These are phyloP conservation scores for Epichloe bromicola DNA, from an alignment of 2,329 filamentous ascomycete genomes.

Conservation along the genomic window DNA sequence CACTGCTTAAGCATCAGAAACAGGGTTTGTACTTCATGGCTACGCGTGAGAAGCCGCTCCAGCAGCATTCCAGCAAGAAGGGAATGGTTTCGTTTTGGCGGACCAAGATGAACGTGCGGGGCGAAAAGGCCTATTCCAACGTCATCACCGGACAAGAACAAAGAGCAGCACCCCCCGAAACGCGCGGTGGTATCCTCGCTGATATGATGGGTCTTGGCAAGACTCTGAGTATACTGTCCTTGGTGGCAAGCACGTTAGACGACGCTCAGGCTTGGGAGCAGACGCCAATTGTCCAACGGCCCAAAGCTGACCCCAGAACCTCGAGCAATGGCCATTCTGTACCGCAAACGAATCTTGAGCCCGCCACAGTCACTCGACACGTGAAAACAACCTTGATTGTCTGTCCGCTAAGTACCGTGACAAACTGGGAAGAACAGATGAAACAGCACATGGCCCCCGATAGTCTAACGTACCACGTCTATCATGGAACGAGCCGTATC, in stretches of 20 bases:
- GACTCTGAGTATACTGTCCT: constrained; percentile 71
- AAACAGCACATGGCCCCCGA: constrained; percentile 60
- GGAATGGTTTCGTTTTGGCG: constrained; percentile 69
- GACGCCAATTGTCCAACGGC: constrained; percentile 36
- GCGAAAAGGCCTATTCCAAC: constrained; percentile 58
- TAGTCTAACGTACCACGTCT: constrained; percentile 62
- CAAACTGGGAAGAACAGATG: constrained; percentile 92
- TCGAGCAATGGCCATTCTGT: constrained; percentile 13
- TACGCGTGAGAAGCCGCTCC: constrained; percentile 55
- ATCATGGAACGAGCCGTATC: constrained; percentile 69
- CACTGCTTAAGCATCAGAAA: constrained; percentile 73
- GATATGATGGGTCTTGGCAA: constrained; percentile 89
- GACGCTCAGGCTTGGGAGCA: constrained; percentile 50
- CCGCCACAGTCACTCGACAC: constrained; percentile 49
- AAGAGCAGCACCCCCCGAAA: constrained; percentile 48
- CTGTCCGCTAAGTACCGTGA: constrained; percentile 78
- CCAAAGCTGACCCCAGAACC: constrained; percentile 26
- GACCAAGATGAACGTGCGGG: constrained; percentile 32
- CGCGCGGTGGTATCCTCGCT: constrained; percentile 61
- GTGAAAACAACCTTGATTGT: constrained; percentile 72
- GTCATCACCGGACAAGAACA: constrained; percentile 67
- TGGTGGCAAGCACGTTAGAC: constrained; percentile 53
- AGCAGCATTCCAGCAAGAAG: constrained; percentile 44
- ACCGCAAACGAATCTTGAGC: constrained; percentile 28
- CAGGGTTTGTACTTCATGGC: constrained; percentile 83